Evolutionary conservation across 1,284 basidiomycete genomes (phyloP).

Genomic region (Boletus albobrunnescens): DNA sequence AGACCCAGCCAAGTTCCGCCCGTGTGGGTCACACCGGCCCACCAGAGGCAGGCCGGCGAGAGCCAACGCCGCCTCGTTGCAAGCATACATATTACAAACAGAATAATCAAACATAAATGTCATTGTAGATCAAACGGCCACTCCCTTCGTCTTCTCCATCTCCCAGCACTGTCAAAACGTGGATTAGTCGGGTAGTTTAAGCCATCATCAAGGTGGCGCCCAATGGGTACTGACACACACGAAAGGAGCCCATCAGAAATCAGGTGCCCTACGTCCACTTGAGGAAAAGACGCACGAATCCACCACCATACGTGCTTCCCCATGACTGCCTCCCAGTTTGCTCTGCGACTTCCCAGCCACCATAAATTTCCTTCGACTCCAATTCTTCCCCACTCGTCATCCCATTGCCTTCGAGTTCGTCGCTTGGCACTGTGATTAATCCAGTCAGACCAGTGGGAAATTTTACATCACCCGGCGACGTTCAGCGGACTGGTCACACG

Average conservation of each 20-base stretch:
- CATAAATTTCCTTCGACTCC: constrained; percentile 78
- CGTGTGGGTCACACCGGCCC: background rate
- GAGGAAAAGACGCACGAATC: constrained; percentile 56
- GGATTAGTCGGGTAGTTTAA: constrained; percentile 66
- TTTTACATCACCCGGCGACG: background rate
- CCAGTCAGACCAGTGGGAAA: constrained; percentile 2
- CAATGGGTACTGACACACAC: constrained; percentile 59
- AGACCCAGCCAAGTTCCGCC: constrained; percentile 16
- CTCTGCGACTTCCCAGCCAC: constrained; percentile 65
- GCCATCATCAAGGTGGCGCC: constrained; percentile 55
- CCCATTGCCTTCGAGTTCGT: constrained; percentile 52
- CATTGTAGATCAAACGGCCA: constrained; percentile 67
- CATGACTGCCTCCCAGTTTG: constrained; percentile 77
- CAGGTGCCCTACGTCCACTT: background rate
- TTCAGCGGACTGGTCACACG: background rate
- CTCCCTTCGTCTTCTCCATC: constrained; percentile 59
- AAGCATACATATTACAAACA: constrained; percentile 1
- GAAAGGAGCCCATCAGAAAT: constrained; percentile 4
- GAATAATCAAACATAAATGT: constrained; percentile 12
- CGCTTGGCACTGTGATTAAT: constrained; percentile 43
- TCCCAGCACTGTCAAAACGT: constrained; percentile 66
- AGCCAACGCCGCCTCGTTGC: too few species aligned
- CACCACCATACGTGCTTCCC: constrained; percentile 60
- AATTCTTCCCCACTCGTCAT: constrained; percentile 72
- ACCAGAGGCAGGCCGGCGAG: too few species aligned